Base-by-base conservation (phyloP, 371 early-diverging fungal genomes). In the Circinella minor region DNA sequence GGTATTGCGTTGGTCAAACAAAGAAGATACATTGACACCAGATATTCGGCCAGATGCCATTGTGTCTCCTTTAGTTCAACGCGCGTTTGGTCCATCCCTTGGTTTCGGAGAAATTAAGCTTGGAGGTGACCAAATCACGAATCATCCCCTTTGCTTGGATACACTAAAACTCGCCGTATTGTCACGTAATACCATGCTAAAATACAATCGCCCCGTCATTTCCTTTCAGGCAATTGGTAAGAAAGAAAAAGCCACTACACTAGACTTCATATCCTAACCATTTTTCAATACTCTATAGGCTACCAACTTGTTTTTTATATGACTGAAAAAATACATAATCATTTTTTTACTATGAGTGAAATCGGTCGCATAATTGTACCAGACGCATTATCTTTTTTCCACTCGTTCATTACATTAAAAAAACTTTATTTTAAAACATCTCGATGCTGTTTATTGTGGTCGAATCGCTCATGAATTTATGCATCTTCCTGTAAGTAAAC, bases 401-500 rank as follows among this genome's bases (percentile, higher is more conserved):
- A 71, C 63, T 74, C 68, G 61, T 75, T 71, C 55, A 55, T 75
- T 36, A 69, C 71, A 67, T 55, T 66, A 61, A 75, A 71, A 67
- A 71, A 69, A n/a, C n/a, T n/a, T n/a, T 20, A 90, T 97, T 51
- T 43, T 93, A 67, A 71, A 82, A 46, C 92, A 96, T 67, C 83
- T 98, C 34, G 81, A 89, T 61, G 77, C 84, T 55, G 86, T 91
- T 8, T 98, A 97, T 79, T 91, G 93, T 74, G 94, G 93, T 55
- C 85, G 90, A 63, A 94, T 97, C 66, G 98, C 95, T 15, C 95
- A 93, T 74, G 98, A 98, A 85, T 97, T 97, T 81, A 88, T 86
- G 77, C 98, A 98, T 74, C 88, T 97, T 46, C 95, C 96, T 4
- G 91, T 89, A 83, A 67, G 27, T 27, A 27, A 27, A 27, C 27